Evolutionary conservation across 768 basidiomycete species (phyloP).

Genomic region (Macrolepiota dolichaula): DNA sequence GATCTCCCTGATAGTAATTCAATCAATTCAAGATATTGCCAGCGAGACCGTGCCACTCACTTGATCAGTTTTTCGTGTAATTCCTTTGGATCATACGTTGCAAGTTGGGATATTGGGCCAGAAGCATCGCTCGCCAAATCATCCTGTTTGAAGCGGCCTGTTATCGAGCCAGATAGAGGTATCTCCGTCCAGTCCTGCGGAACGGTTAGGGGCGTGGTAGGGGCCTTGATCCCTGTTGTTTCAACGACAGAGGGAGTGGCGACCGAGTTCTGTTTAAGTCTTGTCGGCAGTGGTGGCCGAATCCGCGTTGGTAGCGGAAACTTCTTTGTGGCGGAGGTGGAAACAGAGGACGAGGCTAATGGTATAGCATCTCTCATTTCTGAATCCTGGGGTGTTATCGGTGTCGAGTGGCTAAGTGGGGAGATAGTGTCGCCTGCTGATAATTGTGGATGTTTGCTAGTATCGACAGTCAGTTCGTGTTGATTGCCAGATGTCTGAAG

Average conservation of each 20-base stretch:
- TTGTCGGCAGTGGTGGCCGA: neutral
- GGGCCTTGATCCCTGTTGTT: neutral
- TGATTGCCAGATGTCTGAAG: neutral
- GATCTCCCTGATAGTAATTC: neutral
- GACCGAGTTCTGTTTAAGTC: neutral
- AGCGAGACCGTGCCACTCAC: neutral
- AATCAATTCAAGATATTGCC: neutral
- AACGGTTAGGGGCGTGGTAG: neutral
- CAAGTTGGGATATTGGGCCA: neutral
- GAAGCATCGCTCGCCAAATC: neutral
- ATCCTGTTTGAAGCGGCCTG: neutral
- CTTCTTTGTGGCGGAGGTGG: neutral
- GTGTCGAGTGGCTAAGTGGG: neutral
- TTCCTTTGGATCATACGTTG: neutral
- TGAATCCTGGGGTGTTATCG: neutral
- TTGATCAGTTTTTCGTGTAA: constrained; percentile 6
- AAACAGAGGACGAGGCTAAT: neutral
- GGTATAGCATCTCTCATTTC: neutral
- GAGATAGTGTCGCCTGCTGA: neutral
- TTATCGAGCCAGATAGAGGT: neutral
- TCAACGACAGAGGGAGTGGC: neutral
- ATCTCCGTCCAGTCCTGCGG: neutral
- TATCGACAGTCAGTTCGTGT: neutral
- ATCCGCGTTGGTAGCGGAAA: neutral
- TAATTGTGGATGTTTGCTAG: neutral